Conservation (phyloP, 2,329 filamentous ascomycete species). For the Xylariaceae sp. region DNA sequence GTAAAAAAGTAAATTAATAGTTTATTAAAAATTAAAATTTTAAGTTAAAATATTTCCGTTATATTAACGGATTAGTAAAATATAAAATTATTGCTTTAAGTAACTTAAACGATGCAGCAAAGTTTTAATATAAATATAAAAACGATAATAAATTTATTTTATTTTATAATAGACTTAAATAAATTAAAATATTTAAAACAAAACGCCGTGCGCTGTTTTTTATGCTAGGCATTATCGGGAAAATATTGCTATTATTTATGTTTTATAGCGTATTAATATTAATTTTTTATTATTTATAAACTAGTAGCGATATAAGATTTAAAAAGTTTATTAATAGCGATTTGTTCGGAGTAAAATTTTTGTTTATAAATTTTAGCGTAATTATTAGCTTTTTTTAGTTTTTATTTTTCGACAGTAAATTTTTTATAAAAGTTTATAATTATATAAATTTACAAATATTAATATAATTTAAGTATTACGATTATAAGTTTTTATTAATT, state of each 20-base stretch:
- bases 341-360: slow-evolving; percentile 46
- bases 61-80: not conserved
- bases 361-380: slow-evolving; percentile 49
- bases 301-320: slow-evolving; percentile 43
- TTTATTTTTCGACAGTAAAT: slow-evolving; percentile 45
- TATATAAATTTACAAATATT: not conserved
- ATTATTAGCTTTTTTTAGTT: slow-evolving; percentile 47
- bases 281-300: slow-evolving; percentile 47
- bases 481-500: slow-evolving; percentile 45
- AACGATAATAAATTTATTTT: not conserved
- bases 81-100: slow-evolving; percentile 15
- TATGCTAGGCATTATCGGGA: slow-evolving; percentile 18
- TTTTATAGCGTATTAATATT: slow-evolving; percentile 40
- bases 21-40: slow-evolving; percentile 10
- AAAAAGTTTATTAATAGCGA: slow-evolving; percentile 50
- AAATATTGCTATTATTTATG: slow-evolving; percentile 18
- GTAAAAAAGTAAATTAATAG: no score
- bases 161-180: not conserved
- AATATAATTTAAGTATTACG: slow-evolving; percentile 40
- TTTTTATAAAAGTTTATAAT: no score
- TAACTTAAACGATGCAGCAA: not conserved
- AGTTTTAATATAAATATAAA: not conserved
- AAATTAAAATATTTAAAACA: not conserved
- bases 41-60: slow-evolving; percentile 9
- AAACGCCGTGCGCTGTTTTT: slow-evolving; percentile 7